Conservation (phyloP, 208 protist genomes). For the Blastocrithidia nonstop region DNA sequence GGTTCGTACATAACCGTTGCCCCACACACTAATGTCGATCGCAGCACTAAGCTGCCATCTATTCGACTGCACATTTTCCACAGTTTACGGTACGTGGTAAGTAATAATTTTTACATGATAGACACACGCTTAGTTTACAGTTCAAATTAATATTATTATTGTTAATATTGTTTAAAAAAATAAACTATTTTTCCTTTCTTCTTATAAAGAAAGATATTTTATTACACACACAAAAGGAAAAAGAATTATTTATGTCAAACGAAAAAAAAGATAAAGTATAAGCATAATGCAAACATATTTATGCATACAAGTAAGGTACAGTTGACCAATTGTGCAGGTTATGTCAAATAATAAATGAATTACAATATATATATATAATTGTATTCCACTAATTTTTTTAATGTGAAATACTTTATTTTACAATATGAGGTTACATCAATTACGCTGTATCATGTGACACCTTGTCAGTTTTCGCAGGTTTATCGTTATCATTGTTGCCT, state of each 20-base stretch:
- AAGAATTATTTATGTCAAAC: slow-evolving; percentile 2
- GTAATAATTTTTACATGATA: slow-evolving; percentile 44
- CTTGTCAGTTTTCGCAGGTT: no score
- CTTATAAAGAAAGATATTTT: background rate
- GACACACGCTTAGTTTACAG: background rate
- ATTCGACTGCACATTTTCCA: slow-evolving; percentile 31
- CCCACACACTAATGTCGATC: slow-evolving; percentile 37
- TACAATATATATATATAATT: slow-evolving; percentile 3
- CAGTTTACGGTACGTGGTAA: slow-evolving; percentile 59
- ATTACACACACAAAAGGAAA: slow-evolving; percentile 1
- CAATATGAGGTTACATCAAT: no score
- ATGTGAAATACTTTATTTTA: background rate
- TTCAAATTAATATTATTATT: background rate
- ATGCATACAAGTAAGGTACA: background rate
- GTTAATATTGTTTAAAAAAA: background rate
- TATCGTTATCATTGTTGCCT: no score
- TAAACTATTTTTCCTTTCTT: background rate
- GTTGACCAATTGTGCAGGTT: background rate
- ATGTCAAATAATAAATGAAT: background rate
- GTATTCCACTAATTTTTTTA: background rate
- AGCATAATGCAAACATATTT: background rate
- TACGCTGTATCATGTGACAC: no score
- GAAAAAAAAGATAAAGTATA: background rate
- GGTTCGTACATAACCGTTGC: slow-evolving; percentile 47
- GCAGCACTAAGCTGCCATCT: slow-evolving; percentile 39